Percentiles rank a stretch among this genome's conserved stretches.
phyloP scores from a whole-genome alignment of 208 protist species.

The Trypanosoma avium region DNA sequence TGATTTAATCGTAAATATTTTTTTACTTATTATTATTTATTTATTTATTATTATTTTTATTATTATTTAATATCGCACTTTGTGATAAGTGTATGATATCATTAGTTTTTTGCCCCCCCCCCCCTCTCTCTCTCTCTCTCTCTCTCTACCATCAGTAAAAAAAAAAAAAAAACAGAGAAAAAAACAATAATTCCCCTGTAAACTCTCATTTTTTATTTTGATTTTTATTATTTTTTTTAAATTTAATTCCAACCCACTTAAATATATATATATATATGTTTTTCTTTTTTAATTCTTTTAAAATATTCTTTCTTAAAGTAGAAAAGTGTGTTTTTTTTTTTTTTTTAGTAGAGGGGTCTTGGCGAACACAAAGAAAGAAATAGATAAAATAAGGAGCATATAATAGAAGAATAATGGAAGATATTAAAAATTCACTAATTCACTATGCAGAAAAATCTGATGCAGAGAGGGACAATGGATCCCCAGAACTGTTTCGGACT shows the following conservation, averaged over 20 bases:
- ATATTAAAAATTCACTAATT: constrained; percentile 18
- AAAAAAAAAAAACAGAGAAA: constrained; percentile 9
- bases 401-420: not conserved
- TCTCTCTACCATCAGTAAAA: not conserved
- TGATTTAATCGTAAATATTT: not conserved
- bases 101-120: too few relatives aligned
- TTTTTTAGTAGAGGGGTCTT: constrained; percentile 1
- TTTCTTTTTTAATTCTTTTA: constrained; percentile 1
- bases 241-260: too few relatives aligned
- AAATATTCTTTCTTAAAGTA: too few relatives aligned
- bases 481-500: constrained; percentile 19
- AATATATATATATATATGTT: constrained; percentile 4
- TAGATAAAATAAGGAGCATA: not conserved
- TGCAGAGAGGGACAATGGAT: not conserved
- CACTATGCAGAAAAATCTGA: constrained; percentile 11
- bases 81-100: too few relatives aligned
- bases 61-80: not conserved
- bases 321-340: constrained; percentile 21
- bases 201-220: not conserved
- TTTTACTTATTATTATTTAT: not conserved
- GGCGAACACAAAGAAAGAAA: not conserved
- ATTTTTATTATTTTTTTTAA: too few relatives aligned
- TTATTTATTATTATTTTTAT: not conserved
- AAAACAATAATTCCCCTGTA: not conserved
- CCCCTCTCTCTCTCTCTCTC: not conserved